A percentile compares a stretch with the other conserved stretches of the same genome.
These are phyloP conservation scores for Metschnikowia matae DNA, from an alignment of 805 yeast species.

Conservation along the genomic window DNA sequence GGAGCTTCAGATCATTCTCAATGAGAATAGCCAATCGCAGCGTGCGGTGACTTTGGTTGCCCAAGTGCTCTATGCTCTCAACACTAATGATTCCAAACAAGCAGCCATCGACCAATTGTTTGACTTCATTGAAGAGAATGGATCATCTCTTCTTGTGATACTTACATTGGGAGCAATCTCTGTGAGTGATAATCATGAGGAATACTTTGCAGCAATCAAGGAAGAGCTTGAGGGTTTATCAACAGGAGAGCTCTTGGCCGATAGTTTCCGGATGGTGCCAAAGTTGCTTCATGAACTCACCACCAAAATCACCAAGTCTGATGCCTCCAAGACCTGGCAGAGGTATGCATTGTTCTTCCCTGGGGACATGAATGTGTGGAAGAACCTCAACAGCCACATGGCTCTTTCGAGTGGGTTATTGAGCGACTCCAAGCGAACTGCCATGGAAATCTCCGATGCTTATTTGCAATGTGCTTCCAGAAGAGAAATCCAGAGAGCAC, in stretches of 20 bases:
- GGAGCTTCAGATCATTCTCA: constrained; percentile 61
- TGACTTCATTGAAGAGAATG: constrained; percentile 56
- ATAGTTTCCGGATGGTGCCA: constrained; percentile 54
- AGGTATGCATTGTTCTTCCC: constrained; percentile 75
- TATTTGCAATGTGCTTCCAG: constrained; percentile 46
- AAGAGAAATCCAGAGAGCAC: constrained; percentile 61
- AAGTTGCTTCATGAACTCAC: constrained; percentile 51
- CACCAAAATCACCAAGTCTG: constrained; percentile 28
- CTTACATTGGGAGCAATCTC: constrained; percentile 78
- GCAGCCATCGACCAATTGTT: constrained; percentile 85
- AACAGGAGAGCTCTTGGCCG: constrained; percentile 45
- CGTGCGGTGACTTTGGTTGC: constrained; percentile 70
- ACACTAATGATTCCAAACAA: constrained; percentile 70
- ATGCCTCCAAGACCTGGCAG: constrained; percentile 48
- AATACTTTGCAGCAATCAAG: constrained; percentile 58
- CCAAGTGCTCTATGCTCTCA: constrained; percentile 74
- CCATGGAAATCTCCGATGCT: constrained; percentile 49
- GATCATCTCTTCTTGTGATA: constrained; percentile 63
- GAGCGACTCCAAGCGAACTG: constrained; percentile 46
- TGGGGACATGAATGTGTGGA: constrained; percentile 65
- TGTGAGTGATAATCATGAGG: constrained; percentile 55
- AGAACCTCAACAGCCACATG: constrained; percentile 49
- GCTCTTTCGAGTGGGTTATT: constrained; percentile 56
- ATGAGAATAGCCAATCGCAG: constrained; percentile 49
- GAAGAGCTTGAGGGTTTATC: constrained; percentile 59